Evolutionary conservation across 331 rosid genomes (phyloP).

Genomic region (Arachis monticola): DNA sequence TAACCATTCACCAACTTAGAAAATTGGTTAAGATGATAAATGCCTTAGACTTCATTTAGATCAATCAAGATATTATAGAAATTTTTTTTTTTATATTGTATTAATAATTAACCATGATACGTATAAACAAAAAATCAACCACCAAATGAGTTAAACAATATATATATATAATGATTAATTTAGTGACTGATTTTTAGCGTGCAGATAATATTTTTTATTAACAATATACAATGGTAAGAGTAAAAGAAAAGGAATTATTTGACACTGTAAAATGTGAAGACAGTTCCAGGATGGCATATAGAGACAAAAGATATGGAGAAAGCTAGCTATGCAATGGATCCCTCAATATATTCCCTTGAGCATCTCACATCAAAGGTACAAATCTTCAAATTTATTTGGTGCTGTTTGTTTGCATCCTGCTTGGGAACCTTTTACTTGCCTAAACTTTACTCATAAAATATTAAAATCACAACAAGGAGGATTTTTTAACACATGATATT

Average conservation of each 20-base stretch:
- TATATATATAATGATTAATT: no score
- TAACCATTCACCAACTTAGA: not conserved
- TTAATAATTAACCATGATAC: no score
- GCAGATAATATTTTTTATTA: no score
- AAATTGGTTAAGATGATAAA: not conserved
- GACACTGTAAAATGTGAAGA: not conserved
- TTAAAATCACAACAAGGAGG: not conserved
- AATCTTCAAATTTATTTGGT: constrained; percentile 27
- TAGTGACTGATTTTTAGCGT: no score
- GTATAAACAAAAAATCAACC: no score
- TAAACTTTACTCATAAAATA: constrained; percentile 32
- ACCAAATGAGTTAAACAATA: no score
- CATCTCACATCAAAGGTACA: constrained; percentile 25
- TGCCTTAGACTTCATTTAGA: no score
- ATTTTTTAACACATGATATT: not conserved
- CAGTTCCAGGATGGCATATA: not conserved
- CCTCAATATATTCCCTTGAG: constrained; percentile 27
- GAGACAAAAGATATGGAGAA: constrained; percentile 29
- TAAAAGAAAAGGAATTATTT: not conserved
- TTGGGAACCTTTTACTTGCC: constrained; percentile 30
- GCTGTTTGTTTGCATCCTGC: constrained; percentile 36
- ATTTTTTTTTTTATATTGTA: not conserved
- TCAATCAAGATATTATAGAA: no score
- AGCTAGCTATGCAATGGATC: constrained; percentile 4
- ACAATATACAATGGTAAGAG: not conserved